These are phyloP conservation scores for Alternaria rosae DNA, from an alignment of 2,329 filamentous ascomycete species.

Conservation along the genomic window DNA sequence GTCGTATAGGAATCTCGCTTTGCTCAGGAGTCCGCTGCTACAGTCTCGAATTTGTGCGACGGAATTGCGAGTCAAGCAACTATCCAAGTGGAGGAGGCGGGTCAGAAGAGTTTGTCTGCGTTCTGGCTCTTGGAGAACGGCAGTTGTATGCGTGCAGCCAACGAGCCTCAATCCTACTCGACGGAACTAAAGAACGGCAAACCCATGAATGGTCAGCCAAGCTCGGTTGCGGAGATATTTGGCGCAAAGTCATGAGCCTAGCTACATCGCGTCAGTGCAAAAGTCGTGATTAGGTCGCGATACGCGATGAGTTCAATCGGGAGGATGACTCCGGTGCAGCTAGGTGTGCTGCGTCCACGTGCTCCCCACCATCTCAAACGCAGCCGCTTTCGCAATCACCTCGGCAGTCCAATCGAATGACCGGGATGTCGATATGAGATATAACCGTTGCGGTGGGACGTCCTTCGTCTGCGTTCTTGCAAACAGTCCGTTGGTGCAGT, in stretches of 20 bases:
- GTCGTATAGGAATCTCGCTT: neutral
- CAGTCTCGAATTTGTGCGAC: neutral
- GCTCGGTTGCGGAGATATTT: neutral
- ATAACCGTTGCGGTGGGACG: slow-evolving; percentile 3
- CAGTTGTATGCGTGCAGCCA: neutral
- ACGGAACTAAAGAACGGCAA: neutral
- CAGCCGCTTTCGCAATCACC: neutral
- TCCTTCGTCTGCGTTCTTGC: neutral
- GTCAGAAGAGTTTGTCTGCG: slow-evolving; percentile 6
- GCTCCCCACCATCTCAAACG: neutral
- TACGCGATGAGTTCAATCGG: neutral
- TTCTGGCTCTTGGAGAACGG: slow-evolving; percentile 8
- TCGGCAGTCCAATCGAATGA: neutral
- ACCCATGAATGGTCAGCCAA: neutral
- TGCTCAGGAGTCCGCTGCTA: neutral
- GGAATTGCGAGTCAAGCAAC: slow-evolving; percentile 5
- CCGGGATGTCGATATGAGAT: neutral
- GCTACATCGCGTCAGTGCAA: slow-evolving; percentile 6
- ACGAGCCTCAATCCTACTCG: neutral
- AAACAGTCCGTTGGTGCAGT: slow-evolving; percentile 5
- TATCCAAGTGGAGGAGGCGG: slow-evolving; percentile 1
- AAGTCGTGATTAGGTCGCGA: neutral
- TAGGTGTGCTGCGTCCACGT: slow-evolving; percentile 3
- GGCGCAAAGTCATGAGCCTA: neutral
- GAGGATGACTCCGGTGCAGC: slow-evolving; percentile 2